A percentile compares a stretch with the other conserved stretches of the same genome.
These are phyloP conservation scores for Puccinia hordei DNA, from an alignment of 1,284 basidiomycete genomes.

Conservation along the genomic window DNA sequence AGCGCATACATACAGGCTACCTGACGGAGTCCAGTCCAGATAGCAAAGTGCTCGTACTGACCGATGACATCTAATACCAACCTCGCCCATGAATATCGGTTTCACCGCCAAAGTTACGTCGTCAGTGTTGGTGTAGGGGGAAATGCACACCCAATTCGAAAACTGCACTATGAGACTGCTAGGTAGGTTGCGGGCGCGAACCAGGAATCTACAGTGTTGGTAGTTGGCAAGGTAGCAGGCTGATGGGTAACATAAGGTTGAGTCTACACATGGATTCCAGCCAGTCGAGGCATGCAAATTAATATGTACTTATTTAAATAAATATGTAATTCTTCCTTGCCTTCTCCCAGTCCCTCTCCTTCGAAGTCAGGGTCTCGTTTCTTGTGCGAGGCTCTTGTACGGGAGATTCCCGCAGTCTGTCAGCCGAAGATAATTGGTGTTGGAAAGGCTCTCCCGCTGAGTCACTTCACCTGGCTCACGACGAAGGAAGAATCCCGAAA, in stretches of 20 bases:
- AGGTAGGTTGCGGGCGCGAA: no score
- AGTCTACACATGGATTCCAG: not conserved
- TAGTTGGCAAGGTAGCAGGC: not conserved
- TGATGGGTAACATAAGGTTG: not conserved
- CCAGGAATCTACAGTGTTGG: no score
- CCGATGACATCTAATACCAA: no score
- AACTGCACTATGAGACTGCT: no score
- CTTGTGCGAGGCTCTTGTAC: not conserved
- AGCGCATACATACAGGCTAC: constrained; percentile 7
- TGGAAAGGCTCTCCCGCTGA: no score
- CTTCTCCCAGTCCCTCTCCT: no score
- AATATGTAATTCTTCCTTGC: not conserved
- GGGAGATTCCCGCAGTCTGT: not conserved
- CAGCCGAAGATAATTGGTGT: no score
- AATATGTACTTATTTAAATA: not conserved
- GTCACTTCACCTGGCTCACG: no score
- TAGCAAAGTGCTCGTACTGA: not conserved
- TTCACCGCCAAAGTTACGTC: not conserved
- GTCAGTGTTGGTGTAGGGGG: not conserved
- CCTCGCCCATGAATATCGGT: not conserved
- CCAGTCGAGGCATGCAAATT: no score
- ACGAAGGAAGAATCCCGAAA: no score
- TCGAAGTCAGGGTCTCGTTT: no score
- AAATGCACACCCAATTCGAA: not conserved
- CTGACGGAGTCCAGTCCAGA: not conserved